Evolutionary conservation across 495 filamentous ascomycete species (phyloP), one percentile per base, ranked within the genome.

Genomic region (Neurospora sp.): DNA sequence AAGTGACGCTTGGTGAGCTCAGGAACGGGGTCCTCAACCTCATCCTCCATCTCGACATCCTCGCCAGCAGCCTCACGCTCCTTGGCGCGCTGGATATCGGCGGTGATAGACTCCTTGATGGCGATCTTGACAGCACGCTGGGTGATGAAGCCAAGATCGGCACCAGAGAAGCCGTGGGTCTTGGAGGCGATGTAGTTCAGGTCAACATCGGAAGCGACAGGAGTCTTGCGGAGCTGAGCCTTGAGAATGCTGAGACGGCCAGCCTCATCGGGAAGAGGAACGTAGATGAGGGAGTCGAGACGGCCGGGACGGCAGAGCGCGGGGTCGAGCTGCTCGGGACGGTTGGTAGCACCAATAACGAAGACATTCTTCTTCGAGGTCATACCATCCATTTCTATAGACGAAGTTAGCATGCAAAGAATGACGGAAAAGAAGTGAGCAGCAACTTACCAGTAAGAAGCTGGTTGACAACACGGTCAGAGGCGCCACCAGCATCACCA

Each of bases 321-420:
- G 80, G 94, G 94, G 84, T 99, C 96, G 69, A 99, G 90, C 85
- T 98, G 96, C 87, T 99, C 96, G 48, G 96, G 96, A 85, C 96
- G 90, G 87, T 99, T 99, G 80, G 96, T 99, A 40, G 96, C 96
- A 83, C 96, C 96, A 78, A 99, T 99, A 77, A 99, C 96, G 86
- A 99, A 99, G 77, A 99, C 96, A 84, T 99, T 99, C 92, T 99
- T 99, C 93, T 99, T 99, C 9, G 95, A 97, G 69, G 96, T 98
- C 94, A 97, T 97, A 78, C 94, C 94, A 78, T 97, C 94, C 94
- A 97, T 97, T 89, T 97, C 94, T 95, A 79, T 44, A 77, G 48
- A 72, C 4, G 9, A 27, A 40, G 78, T 90, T 85, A 91, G 89
- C 76, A 70, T 40, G 14, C 23, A 8, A n/a, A 48, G 18, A 11